A percentile compares a stretch with the other conserved stretches of the same genome.
Conservation (phyloP, 2,329 filamentous ascomycete genomes). For the Apiospora rasikravindrae region DNA sequence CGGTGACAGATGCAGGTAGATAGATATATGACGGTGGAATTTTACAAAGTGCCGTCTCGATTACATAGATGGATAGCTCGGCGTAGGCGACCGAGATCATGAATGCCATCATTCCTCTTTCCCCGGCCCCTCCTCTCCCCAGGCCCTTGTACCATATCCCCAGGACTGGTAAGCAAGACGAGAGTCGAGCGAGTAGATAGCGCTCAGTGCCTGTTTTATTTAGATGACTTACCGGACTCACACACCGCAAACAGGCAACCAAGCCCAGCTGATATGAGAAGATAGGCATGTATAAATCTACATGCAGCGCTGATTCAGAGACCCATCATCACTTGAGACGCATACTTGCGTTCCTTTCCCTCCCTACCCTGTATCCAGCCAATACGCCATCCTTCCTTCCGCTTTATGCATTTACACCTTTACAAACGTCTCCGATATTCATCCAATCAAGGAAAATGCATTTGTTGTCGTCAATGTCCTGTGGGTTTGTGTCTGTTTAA, state of each 20-base stretch:
- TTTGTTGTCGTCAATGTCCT: no score
- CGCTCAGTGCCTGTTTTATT: background rate
- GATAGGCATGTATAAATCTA: background rate
- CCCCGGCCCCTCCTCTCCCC: background rate
- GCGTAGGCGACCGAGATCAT: no score
- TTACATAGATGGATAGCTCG: no score
- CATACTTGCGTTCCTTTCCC: background rate
- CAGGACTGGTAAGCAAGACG: background rate
- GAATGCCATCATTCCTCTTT: background rate
- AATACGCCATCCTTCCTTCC: background rate
- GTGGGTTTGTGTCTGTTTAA: no score
- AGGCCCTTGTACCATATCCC: background rate
- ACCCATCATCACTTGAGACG: background rate
- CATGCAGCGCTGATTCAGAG: background rate
- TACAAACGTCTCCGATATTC: background rate
- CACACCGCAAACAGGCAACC: background rate
- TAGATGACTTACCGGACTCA: background rate
- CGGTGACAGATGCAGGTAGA: no score
- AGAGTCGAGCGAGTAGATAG: background rate
- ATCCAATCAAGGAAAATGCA: background rate
- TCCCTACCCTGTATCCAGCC: background rate
- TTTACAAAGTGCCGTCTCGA: no score
- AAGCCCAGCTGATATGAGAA: background rate
- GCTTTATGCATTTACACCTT: background rate
- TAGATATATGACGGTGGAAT: no score